phyloP scores from a whole-genome alignment of 2,329 filamentous ascomycete species.

The Neofusicoccum sp. region DNA sequence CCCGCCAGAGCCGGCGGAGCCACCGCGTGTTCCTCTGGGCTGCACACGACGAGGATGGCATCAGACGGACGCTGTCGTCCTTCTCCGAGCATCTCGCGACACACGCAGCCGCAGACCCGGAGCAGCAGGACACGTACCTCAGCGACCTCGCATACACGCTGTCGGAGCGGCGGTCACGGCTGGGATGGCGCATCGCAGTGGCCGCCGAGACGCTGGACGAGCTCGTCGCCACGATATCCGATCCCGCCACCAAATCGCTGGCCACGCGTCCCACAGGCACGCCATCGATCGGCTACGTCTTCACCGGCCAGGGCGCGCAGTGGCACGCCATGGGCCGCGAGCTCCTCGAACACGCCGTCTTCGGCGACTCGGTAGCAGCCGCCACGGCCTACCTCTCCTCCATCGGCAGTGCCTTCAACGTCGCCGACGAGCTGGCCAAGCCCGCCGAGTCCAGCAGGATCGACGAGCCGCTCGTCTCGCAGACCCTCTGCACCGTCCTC shows the following conservation, averaged over 20 bases:
- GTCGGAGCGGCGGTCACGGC: neutral
- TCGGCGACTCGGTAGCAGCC: slow-evolving; percentile 19
- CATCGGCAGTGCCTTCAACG: slow-evolving; percentile 30
- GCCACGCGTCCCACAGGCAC: slow-evolving; percentile 26
- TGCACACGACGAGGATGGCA: slow-evolving; percentile 19
- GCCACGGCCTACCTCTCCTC: neutral
- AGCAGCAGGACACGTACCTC: neutral
- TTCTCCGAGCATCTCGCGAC: slow-evolving; percentile 9
- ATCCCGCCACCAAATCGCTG: slow-evolving; percentile 16
- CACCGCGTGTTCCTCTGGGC: slow-evolving; percentile 21
- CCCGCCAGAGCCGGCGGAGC: neutral
- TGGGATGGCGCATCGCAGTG: neutral
- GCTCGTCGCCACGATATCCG: slow-evolving; percentile 3
- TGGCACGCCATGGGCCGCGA: slow-evolving; percentile 25
- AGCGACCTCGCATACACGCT: slow-evolving; percentile 13
- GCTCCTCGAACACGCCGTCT: slow-evolving; percentile 20
- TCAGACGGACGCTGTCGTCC: slow-evolving; percentile 3
- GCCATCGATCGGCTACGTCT: slow-evolving; percentile 25
- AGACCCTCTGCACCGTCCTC: slow-evolving; percentile 30
- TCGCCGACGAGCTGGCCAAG: slow-evolving; percentile 30
- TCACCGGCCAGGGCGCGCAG: slow-evolving; percentile 38
- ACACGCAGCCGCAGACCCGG: neutral
- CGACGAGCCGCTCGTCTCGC: slow-evolving; percentile 28
- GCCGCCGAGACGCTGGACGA: neutral
- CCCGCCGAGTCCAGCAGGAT: slow-evolving; percentile 25